These are phyloP conservation scores for Anastatica hierochuntica DNA, from an alignment of 345 rosid genomes.

Conservation along the genomic window DNA sequence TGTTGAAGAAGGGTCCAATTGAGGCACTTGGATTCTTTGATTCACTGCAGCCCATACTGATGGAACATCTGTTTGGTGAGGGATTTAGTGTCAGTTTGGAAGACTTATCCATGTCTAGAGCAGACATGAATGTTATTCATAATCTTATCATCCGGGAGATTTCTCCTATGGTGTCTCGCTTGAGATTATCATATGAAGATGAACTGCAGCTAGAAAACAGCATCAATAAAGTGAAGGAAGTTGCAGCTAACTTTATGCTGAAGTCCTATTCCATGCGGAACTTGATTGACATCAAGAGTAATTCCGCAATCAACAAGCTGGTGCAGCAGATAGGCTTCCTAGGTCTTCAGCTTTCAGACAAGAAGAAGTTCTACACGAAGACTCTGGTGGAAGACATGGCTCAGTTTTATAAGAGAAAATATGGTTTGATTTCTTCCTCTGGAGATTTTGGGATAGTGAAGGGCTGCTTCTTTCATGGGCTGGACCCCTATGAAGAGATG, in stretches of 20 bases:
- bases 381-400: slow-evolving; percentile 70
- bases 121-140: slow-evolving; percentile 29
- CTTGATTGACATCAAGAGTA: slow-evolving; percentile 71
- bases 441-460: slow-evolving; percentile 63
- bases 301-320: slow-evolving; percentile 55
- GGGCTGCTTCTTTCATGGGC: slow-evolving; percentile 68
- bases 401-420: slow-evolving; percentile 42
- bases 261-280: slow-evolving; percentile 55
- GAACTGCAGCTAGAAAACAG: slow-evolving; percentile 65
- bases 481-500: slow-evolving; percentile 90
- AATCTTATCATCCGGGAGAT: slow-evolving; percentile 25
- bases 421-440: slow-evolving; percentile 54
- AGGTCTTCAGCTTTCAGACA: slow-evolving; percentile 80
- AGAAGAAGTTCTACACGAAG: slow-evolving; percentile 72
- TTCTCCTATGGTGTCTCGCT: slow-evolving; percentile 46
- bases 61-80: slow-evolving; percentile 56
- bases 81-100: slow-evolving; percentile 65
- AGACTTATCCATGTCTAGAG: slow-evolving; percentile 56
- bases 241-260: slow-evolving; percentile 42
- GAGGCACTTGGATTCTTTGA: slow-evolving; percentile 61
- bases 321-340: slow-evolving; percentile 84
- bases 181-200: slow-evolving; percentile 54
- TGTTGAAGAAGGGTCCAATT: slow-evolving; percentile 65
- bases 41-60: slow-evolving; percentile 69
- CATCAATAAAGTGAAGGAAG: slow-evolving; percentile 40